Evolutionary conservation across 2,329 filamentous ascomycete species (phyloP), one percentile per base, ranked within the genome.

Genomic region (Bipolaris gigantea): DNA sequence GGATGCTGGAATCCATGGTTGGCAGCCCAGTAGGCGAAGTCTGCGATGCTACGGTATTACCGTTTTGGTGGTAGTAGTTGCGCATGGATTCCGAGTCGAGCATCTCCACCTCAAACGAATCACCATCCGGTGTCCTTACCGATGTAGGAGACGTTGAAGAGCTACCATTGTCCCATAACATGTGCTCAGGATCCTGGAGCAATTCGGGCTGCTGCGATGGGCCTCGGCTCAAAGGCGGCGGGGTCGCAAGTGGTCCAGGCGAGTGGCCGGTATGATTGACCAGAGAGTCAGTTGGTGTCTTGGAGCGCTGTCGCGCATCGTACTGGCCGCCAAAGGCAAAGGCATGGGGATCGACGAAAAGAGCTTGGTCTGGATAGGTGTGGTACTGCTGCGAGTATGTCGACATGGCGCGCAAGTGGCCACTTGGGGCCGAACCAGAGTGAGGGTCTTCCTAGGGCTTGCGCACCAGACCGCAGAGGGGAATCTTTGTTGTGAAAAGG

Each of bases 141-240:
- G 70, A 73, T 11, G 66, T 72, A 7, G 71, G 70, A 36, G 72
- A 74, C 44, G 67, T 62, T n/a, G 72, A 74, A 7, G 61, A 56
- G 47, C 70, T 73, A 45, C 59, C 65, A 63, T 70, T 63, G 49
- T 72, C 67, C 60, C 63, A 73, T 47, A 64, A 50, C 58, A 71
- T 65, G 40, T 67, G 62, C 33, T 73, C 70, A 18, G 66, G 67
- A n/a, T 69, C 66, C n/a, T 59, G 64, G 16, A 55, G 50, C 11
- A 59, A 59, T 27, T 69, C 64, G 48, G 68, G 69, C 23, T 61
- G 66, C 55, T 69, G 69, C 11, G 72, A 73, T 21, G 61, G 56
- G 47, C 69, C 57, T 48, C 69, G 71, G 57, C 67, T 73, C 46
- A 64, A 39, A n/a, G 69, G 66, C 42, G 71, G 69, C 32, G 69